Evolutionary conservation across 768 basidiomycete genomes (phyloP).

Genomic region (Obba rivulosa): DNA sequence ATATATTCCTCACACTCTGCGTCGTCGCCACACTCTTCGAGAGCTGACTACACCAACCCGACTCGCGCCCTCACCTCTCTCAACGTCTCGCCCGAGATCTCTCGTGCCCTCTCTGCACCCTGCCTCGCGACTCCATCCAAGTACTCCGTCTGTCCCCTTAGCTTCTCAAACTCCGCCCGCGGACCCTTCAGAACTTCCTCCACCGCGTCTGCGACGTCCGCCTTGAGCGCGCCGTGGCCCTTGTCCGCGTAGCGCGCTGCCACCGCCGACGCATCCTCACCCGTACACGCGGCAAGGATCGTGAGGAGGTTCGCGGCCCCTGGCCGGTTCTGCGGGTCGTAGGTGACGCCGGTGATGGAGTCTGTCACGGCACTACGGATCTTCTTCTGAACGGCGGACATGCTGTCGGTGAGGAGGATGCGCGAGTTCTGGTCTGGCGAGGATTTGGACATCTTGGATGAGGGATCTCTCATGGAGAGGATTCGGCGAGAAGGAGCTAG

Average conservation of each 20-base stretch:
- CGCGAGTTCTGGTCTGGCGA: conserved; percentile 72
- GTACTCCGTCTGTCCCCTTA: conserved; percentile 56
- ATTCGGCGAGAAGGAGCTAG: conserved; percentile 77
- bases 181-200: conserved; percentile 62
- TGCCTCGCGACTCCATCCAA: conserved; percentile 54
- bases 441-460: conserved; percentile 95
- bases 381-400: conserved; percentile 57
- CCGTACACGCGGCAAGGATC: conserved; percentile 73
- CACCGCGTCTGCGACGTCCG: conserved; percentile 68
- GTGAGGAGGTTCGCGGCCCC: conserved; percentile 79
- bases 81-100: conserved; percentile 60
- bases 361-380: conserved; percentile 84
- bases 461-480: conserved; percentile 80
- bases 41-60: conserved; percentile 36
- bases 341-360: conserved; percentile 67
- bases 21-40: conserved; percentile 71
- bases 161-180: conserved; percentile 59
- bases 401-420: conserved; percentile 78
- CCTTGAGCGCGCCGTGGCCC: conserved; percentile 68
- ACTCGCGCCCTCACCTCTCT: conserved; percentile 59
- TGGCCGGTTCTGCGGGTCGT: conserved; percentile 74
- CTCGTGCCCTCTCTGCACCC: conserved; percentile 61
- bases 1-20: conserved; percentile 58
- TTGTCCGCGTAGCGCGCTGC: conserved; percentile 47
- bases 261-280: conserved; percentile 37